Percentiles rank a stretch among this genome's conserved stretches.
Conservation (phyloP, 2,329 filamentous ascomycete genomes). For the Ceratocystis eucalypticola region DNA sequence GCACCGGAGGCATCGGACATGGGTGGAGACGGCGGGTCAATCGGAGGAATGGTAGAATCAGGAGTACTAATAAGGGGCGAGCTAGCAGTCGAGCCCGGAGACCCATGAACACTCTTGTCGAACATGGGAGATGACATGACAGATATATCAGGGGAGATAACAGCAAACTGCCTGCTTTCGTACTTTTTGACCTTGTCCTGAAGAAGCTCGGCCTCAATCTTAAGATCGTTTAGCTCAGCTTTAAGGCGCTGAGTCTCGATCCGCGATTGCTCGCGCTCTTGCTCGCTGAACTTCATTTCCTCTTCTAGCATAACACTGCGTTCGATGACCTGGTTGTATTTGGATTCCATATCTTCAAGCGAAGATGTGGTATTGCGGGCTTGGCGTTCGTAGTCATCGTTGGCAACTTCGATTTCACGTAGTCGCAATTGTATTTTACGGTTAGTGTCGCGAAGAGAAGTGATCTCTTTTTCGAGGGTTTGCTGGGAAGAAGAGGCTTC, state of each 20-base stretch:
- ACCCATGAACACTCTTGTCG: conserved; percentile 49
- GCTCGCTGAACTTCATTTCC: conserved; percentile 79
- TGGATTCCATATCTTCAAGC: conserved; percentile 90
- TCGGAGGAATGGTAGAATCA: conserved; percentile 48
- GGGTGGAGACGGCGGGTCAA: conserved; percentile 84
- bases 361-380: conserved; percentile 91
- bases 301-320: conserved; percentile 86
- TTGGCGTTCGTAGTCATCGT: conserved; percentile 95
- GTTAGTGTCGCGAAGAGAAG: conserved; percentile 71
- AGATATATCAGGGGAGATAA: conserved; percentile 49
- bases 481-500: conserved; percentile 79
- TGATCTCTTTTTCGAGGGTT: conserved; percentile 87
- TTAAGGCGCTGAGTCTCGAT: conserved; percentile 84
- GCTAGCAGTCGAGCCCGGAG: conserved; percentile 73
- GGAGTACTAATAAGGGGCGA: conserved; percentile 84
- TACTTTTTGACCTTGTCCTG: conserved; percentile 82
- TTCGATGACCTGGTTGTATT: conserved; percentile 91
- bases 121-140: conserved; percentile 57
- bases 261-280: conserved; percentile 75
- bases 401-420: conserved; percentile 91
- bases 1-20: conserved; percentile 71
- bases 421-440: conserved; percentile 69
- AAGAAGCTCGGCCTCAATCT: conserved; percentile 87
- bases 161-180: conserved; percentile 43
- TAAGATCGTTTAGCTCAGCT: conserved; percentile 83